phyloP scores from a whole-genome alignment of 2,329 filamentous ascomycete species.

The Dactylellina cionopaga region DNA sequence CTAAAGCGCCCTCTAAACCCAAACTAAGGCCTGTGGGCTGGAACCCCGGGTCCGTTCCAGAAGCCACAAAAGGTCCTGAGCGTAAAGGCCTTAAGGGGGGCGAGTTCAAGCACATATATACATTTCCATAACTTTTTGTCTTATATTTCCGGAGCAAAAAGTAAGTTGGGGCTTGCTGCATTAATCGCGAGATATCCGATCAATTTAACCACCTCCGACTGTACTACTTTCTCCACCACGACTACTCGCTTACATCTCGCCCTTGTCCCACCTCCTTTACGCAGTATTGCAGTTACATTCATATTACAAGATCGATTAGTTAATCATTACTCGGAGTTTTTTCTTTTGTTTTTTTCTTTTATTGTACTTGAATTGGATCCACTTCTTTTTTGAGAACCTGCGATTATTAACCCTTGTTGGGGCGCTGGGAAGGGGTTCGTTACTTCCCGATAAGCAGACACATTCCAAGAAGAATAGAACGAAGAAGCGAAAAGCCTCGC shows the following conservation, averaged over 20 bases:
- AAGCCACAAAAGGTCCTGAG: too few relatives aligned
- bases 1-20: constrained; percentile 26
- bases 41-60: constrained; percentile 26
- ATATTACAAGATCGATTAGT: not conserved
- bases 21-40: constrained; percentile 26
- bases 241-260: not conserved
- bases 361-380: not conserved
- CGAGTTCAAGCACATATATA: too few relatives aligned
- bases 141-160: too few relatives aligned
- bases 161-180: too few relatives aligned
- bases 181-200: constrained; percentile 3
- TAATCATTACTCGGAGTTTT: not conserved
- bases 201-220: not conserved
- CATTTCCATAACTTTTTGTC: too few relatives aligned
- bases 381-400: not conserved
- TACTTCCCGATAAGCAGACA: constrained; percentile 7
- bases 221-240: constrained; percentile 9
- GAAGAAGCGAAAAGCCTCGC: not conserved
- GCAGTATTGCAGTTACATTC: not conserved
- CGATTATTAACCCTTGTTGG: constrained; percentile 18
- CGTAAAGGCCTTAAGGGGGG: too few relatives aligned
- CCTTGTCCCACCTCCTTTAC: not conserved
- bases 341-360: not conserved
- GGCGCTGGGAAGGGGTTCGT: not conserved
- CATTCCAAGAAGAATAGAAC: not conserved